These are phyloP conservation scores for Rubia balearica DNA, from an alignment of 305 asterid genomes.

Conservation along the genomic window DNA sequence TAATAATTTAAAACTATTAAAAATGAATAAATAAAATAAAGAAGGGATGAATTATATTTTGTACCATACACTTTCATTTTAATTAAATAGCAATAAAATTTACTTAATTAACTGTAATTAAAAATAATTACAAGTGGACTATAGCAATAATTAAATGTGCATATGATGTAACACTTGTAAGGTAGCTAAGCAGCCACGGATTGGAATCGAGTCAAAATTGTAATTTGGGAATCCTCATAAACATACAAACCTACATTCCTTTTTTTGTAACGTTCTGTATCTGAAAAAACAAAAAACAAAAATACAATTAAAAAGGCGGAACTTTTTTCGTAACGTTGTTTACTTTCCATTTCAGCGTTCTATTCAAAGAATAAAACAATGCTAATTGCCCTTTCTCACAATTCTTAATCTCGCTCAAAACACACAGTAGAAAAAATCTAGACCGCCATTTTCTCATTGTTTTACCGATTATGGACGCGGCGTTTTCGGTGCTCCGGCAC, in stretches of 20 bases:
- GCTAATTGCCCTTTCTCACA: neutral
- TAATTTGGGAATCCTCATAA: neutral
- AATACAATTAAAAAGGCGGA: too few species aligned
- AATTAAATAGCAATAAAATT: too few species aligned
- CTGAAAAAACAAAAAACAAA: neutral
- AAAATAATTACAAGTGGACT: too few species aligned
- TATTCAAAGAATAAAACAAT: neutral
- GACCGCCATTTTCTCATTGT: neutral
- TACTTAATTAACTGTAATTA: too few species aligned
- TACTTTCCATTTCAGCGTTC: neutral
- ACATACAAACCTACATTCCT: constrained; percentile 1
- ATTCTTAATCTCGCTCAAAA: neutral
- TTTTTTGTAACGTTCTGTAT: neutral
- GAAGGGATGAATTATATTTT: too few species aligned
- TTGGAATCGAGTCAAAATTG: neutral
- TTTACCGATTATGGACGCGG: constrained; percentile 34
- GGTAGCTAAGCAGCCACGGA: neutral
- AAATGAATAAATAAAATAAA: too few species aligned
- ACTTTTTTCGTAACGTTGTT: neutral
- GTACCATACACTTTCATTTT: too few species aligned
- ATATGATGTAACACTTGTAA: neutral
- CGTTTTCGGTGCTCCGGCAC: neutral
- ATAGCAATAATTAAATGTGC: neutral
- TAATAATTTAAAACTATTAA: too few species aligned
- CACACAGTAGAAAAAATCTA: neutral